Percentiles rank a stretch among this genome's conserved stretches.
Conservation (phyloP, 345 rosid genomes). For the Eucalyptus erythrocorys region DNA sequence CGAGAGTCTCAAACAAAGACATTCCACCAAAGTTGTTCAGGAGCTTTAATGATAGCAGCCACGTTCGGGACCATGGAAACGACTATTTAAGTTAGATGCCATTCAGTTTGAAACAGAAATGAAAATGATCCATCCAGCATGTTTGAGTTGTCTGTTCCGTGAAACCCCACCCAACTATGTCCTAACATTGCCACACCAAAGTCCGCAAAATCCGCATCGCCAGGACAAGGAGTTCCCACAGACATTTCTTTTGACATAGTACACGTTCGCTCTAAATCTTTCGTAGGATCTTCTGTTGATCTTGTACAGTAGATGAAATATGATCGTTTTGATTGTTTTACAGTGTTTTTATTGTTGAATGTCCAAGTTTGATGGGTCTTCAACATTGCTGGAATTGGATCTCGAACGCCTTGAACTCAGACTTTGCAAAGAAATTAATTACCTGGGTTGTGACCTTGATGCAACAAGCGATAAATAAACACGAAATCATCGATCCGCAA, state of each 20-base stretch:
- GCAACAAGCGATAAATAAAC: not conserved
- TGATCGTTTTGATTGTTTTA: not conserved
- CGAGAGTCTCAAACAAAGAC: not conserved
- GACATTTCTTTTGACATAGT: not conserved
- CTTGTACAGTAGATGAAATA: not conserved
- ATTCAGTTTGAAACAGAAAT: not conserved
- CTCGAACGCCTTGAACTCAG: not conserved
- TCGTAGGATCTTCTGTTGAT: not conserved
- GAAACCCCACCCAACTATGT: not conserved
- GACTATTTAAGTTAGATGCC: not conserved
- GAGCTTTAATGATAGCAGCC: not conserved
- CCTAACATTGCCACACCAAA: not conserved
- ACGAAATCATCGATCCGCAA: not conserved
- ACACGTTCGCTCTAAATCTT: not conserved
- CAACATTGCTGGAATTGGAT: not conserved
- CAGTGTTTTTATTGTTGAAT: not conserved
- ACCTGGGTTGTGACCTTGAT: not conserved
- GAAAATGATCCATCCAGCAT: not conserved
- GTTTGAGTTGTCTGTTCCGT: not conserved
- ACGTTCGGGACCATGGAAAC: not conserved
- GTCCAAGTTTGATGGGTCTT: not conserved
- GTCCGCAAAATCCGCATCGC: not conserved
- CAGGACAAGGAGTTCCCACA: not conserved
- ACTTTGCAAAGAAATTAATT: not conserved
- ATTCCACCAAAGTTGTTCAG: not conserved